Evolutionary conservation across 2,329 filamentous ascomycete genomes (phyloP), one percentile per base, ranked within the genome.

Genomic region (Penicillium sp.): DNA sequence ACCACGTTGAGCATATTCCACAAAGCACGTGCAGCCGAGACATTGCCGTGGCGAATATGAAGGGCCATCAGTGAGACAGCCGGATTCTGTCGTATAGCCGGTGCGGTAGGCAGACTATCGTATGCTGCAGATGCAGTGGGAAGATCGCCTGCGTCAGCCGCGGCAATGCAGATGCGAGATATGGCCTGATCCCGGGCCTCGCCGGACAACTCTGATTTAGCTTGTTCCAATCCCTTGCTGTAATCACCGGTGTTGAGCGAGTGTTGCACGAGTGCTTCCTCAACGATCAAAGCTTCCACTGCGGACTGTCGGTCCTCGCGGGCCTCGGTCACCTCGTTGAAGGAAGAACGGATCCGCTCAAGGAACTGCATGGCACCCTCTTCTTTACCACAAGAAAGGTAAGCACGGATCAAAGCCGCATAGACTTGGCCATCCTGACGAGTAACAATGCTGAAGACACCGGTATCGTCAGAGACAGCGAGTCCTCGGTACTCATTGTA

Each of bases 401-500:
- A 97, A 1, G 90, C 90, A 60, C 89, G 88, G 71, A 97, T 86
- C 46, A 99, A 77, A n/a, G 92, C 81, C 19, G 91, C 89, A 65
- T 99, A 97, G 6, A 97, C 87, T 57, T 89, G 80, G 25, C 85
- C 82, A 65, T 97, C 92, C 40, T 88, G 79, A 42, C 91, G 84
- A 55, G 86, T 79, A 39, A 85, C 77, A 9, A 90, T 75, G 14
- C 80, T 80, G 39, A 84, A 77, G 51, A 83, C 77, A 49, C 90
- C 90, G 33, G 80, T 82, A 68, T 96, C 88, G 66, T 93, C 81
- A 33, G 86, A 84, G 44, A 97, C 82, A n/a, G 92, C 91, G 35
- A 96, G 77, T 38, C 83, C 81, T 64, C 89, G 89, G 77, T 97
- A 97, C 71, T 95, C 89, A 57, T 95, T 92, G 73, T 96, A 99